Conservation (phyloP, 148 eudicot genomes). For the Tetragonia tetragonoides region DNA sequence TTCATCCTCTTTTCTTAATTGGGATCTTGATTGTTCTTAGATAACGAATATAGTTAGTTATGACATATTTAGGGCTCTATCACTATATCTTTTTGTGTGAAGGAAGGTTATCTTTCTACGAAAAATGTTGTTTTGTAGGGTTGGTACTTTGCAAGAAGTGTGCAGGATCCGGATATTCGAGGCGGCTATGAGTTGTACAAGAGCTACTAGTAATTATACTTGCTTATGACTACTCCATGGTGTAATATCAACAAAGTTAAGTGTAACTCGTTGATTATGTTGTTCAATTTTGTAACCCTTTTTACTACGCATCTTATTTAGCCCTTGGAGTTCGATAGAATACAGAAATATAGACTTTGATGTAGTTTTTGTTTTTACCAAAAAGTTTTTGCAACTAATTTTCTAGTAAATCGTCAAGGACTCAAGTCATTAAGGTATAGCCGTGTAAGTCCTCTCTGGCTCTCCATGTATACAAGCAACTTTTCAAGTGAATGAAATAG, state of each 20-base stretch:
- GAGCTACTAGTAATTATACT: constrained; percentile 16
- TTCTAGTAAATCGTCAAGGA: no score
- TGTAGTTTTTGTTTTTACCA: constrained; percentile 1
- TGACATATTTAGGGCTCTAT: neutral
- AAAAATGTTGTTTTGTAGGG: constrained; percentile 38
- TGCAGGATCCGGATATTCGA: constrained; percentile 90
- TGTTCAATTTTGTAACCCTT: constrained; percentile 17
- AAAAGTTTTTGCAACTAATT: neutral
- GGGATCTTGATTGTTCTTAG: no score
- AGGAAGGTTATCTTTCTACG: constrained; percentile 2
- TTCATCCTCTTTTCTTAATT: neutral
- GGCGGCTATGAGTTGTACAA: constrained; percentile 47
- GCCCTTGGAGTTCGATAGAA: neutral
- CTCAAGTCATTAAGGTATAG: no score
- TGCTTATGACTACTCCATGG: constrained; percentile 7
- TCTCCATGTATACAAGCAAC: no score
- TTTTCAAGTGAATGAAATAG: no score
- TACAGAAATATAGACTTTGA: neutral
- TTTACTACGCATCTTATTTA: constrained; percentile 1
- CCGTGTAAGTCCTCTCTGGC: neutral
- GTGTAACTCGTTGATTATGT: neutral
- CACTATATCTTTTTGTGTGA: neutral
- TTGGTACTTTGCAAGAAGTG: constrained; percentile 86
- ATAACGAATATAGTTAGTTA: neutral
- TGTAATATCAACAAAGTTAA: constrained; percentile 1